phyloP scores from a whole-genome alignment of 768 basidiomycete species.

The Mycena capillaripes region DNA sequence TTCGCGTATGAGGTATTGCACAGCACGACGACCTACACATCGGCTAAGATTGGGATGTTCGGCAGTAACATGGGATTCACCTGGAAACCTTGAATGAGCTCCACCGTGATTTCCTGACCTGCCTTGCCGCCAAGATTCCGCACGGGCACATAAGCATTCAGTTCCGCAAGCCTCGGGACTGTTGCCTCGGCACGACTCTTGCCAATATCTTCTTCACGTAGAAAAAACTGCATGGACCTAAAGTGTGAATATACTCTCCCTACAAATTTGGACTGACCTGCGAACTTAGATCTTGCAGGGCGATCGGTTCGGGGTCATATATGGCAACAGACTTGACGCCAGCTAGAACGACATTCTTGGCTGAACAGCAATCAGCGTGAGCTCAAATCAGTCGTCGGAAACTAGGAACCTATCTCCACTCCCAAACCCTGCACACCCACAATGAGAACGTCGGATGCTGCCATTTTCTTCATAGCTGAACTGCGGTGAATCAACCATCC shows the following conservation, averaged over 20 bases:
- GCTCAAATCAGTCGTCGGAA: too few relatives aligned
- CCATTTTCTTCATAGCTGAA: slow-evolving; percentile 99
- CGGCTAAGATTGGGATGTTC: slow-evolving; percentile 12
- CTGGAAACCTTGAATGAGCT: slow-evolving; percentile 90
- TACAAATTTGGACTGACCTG: slow-evolving; percentile 67
- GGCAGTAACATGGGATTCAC: slow-evolving; percentile 54
- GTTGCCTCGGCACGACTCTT: slow-evolving; percentile 90
- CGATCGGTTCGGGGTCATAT: slow-evolving; percentile 91
- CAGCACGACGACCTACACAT: slow-evolving; percentile 85
- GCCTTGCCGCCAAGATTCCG: slow-evolving; percentile 81
- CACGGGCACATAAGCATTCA: slow-evolving; percentile 97
- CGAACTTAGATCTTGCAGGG: slow-evolving; percentile 89
- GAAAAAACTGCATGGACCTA: slow-evolving; percentile 80
- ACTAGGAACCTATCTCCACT: slow-evolving; percentile 83
- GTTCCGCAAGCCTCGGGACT: slow-evolving; percentile 87
- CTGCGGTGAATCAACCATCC: slow-evolving; percentile 1
- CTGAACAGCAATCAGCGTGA: slow-evolving; percentile 64
- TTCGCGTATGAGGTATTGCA: slow-evolving; percentile 82
- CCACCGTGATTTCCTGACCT: slow-evolving; percentile 84
- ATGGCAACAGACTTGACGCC: slow-evolving; percentile 98
- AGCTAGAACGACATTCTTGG: slow-evolving; percentile 95
- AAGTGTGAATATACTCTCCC: slow-evolving; percentile 27
- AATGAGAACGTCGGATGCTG: slow-evolving; percentile 93
- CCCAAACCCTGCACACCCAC: slow-evolving; percentile 94
- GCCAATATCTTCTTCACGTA: slow-evolving; percentile 89